Evolutionary conservation across 2,329 filamentous ascomycete genomes (phyloP), one percentile per base, ranked within the genome.

Genomic region (Cladobotryum protrusum): DNA sequence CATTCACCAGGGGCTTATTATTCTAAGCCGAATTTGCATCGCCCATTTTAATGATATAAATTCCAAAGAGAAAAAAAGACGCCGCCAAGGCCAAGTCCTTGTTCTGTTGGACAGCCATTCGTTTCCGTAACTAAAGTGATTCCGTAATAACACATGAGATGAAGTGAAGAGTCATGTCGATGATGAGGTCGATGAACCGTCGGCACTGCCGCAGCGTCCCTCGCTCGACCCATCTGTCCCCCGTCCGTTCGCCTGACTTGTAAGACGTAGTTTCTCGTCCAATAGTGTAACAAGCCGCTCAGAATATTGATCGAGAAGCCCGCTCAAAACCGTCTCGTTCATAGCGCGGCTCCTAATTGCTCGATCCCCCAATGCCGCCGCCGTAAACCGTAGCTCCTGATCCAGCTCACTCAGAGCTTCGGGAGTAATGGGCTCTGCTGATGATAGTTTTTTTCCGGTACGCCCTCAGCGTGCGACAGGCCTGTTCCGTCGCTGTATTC

Each of bases 281-380:
- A 91, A 73, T 66, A 89, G 75, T 42, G 75, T 80, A 5, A 89
- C 81, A 43, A 91, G 70, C 52, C 82, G 76, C 60, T 89, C 85
- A 2, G 85, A 87, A 60, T 89, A 89, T 66, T 88, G 81, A 57
- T 89, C 87, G 7, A 91, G 70, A 41, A 90, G 68, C 45, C 82
- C 83, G 37, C 75, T 79, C 33, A 86, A 68, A 44, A 79, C 71
- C 15, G 74, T 76, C 59, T 83, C 81, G 55, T 75, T 79, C 63
- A 82, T 72, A 1, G 72, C 68, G 62, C 75, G 71, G 63, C 72
- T 78, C 55, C 78, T 69, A 52, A 75, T 77, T 5, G 74, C 76
- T 33, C 78, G 70, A 48, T 82, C 79, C 3, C 78, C 77, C 29
- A 86, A 66, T 6, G 82, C 82, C 9, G 81, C 76, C 3, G 76